phyloP scores from a whole-genome alignment of 495 filamentous ascomycete species.

The Diplogelasinospora grovesii region DNA sequence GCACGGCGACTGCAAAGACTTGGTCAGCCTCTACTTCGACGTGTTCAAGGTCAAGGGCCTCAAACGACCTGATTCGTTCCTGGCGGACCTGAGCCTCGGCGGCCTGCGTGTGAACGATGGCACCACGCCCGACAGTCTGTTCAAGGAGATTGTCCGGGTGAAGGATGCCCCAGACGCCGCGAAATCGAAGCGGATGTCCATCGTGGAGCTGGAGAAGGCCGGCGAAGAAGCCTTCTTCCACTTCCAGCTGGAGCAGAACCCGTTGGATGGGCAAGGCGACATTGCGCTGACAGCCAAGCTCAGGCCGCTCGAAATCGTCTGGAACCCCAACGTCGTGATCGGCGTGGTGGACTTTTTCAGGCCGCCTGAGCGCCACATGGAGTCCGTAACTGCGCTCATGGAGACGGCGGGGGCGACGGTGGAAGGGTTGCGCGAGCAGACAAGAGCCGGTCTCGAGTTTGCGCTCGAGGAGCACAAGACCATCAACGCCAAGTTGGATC shows the following conservation, averaged over 20 bases:
- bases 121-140: conserved; percentile 82
- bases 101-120: conserved; percentile 93
- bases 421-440: conserved; percentile 89
- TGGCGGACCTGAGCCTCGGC: conserved; percentile 81
- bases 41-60: conserved; percentile 82
- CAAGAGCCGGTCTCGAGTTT: conserved; percentile 89
- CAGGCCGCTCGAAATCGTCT: conserved; percentile 93
- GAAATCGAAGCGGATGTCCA: conserved; percentile 41
- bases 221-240: conserved; percentile 77
- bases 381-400: conserved; percentile 89
- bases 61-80: conserved; percentile 82
- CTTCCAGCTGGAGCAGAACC: conserved; percentile 87
- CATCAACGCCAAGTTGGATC: conserved; percentile 88
- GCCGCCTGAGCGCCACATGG: conserved; percentile 94
- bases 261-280: conserved; percentile 85
- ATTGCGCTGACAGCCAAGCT: conserved; percentile 83
- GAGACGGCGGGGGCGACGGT: conserved; percentile 93
- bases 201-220: conserved; percentile 56
- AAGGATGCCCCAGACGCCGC: conserved; percentile 65
- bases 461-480: conserved; percentile 97
- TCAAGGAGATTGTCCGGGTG: conserved; percentile 87
- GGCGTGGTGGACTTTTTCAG: conserved; percentile 91
- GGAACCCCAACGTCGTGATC: conserved; percentile 87
- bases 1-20: conserved; percentile 67
- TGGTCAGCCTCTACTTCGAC: conserved; percentile 88